These are phyloP conservation scores for Rhizopogon vinicolor DNA, from an alignment of 768 basidiomycete genomes.

Conservation along the genomic window DNA sequence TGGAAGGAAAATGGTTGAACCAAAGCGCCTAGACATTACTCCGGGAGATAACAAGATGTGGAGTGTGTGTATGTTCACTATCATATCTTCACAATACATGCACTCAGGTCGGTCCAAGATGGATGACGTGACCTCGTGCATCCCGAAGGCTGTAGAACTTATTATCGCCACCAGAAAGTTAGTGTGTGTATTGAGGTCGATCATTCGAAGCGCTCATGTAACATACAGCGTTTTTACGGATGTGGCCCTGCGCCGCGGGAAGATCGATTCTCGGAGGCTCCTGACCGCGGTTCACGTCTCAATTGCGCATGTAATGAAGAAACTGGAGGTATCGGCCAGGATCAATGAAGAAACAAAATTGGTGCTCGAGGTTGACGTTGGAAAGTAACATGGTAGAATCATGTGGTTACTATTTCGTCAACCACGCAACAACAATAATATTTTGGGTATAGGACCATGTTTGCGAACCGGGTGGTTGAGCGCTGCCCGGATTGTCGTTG, in stretches of 20 bases:
- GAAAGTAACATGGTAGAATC: neutral
- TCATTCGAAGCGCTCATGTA: neutral
- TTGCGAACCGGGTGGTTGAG: constrained; percentile 1
- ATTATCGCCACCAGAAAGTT: constrained; percentile 18
- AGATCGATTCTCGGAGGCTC: neutral
- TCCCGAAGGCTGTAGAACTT: constrained; percentile 22
- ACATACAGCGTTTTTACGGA: constrained; percentile 9
- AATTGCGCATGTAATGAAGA: neutral
- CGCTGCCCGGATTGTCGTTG: neutral
- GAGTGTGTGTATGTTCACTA: neutral
- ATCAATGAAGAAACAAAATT: neutral
- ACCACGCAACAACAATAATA: neutral
- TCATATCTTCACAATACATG: neutral
- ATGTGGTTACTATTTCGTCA: constrained; percentile 9
- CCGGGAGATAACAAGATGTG: neutral
- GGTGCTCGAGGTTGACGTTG: constrained; percentile 2
- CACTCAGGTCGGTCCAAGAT: neutral
- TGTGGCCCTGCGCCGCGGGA: constrained; percentile 1
- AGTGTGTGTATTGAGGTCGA: neutral
- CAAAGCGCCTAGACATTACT: neutral
- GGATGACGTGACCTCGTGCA: constrained; percentile 36
- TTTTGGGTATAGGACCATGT: constrained; percentile 6
- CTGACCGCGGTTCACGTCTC: neutral
- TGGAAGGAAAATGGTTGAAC: neutral
- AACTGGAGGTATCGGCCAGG: neutral